phyloP scores from a whole-genome alignment of 768 basidiomycete species.

The Russula abietina region DNA sequence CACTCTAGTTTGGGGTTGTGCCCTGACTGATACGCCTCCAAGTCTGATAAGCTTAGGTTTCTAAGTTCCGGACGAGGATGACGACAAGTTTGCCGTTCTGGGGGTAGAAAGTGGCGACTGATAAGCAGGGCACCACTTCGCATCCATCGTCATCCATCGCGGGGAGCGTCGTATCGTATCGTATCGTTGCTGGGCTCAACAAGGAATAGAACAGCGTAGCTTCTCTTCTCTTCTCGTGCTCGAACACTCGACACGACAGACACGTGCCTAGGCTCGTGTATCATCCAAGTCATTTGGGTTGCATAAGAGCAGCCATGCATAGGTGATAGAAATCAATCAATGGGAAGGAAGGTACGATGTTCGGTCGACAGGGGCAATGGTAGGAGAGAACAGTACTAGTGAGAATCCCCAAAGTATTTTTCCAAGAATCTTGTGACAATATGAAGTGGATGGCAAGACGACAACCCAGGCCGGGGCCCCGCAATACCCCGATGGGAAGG shows the following conservation, averaged over 20 bases:
- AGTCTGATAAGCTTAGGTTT: not conserved
- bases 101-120: not conserved
- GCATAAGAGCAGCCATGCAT: not conserved
- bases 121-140: not conserved
- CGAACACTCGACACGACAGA: not conserved
- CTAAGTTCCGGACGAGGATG: not conserved
- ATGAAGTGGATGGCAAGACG: not conserved
- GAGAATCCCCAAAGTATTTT: not conserved
- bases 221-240: not conserved
- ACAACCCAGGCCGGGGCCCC: constrained; percentile 5
- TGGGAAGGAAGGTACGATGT: not conserved
- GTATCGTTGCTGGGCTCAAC: not conserved
- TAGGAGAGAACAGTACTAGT: no score
- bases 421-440: no score
- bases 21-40: not conserved
- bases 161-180: not conserved
- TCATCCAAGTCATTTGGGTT: not conserved
- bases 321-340: not conserved
- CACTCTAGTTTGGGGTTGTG: not conserved
- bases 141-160: not conserved
- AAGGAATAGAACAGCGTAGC: not conserved
- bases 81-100: not conserved
- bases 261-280: not conserved
- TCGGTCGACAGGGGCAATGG: not conserved
- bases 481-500: not conserved